These are phyloP conservation scores for Dipodascus geniculatus DNA, from an alignment of 805 yeast species.

Conservation along the genomic window DNA sequence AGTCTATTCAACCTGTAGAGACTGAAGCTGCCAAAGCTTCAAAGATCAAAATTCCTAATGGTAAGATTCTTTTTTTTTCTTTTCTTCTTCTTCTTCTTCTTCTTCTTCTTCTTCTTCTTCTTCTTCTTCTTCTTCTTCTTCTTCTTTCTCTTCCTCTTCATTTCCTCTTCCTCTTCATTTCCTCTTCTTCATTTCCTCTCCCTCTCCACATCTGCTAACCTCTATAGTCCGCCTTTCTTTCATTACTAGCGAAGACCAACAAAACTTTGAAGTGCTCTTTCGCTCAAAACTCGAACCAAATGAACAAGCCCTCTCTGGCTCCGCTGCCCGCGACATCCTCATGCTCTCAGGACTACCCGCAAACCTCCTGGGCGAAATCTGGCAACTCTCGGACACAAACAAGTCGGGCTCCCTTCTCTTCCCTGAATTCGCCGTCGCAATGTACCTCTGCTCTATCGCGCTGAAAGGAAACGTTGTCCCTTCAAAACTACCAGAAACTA, in stretches of 20 bases:
- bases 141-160: too few relatives aligned
- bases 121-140: not conserved
- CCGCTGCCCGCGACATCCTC: slow-evolving; percentile 66
- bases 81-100: too few relatives aligned
- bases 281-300: slow-evolving; percentile 57
- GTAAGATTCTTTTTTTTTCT: slow-evolving; percentile 7
- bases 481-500: slow-evolving; percentile 51
- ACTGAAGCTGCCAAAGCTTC: slow-evolving; percentile 18
- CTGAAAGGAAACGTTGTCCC: slow-evolving; percentile 75
- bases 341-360: slow-evolving; percentile 72
- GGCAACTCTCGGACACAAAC: slow-evolving; percentile 86
- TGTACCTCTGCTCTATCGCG: slow-evolving; percentile 72
- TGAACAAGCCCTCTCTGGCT: slow-evolving; percentile 43
- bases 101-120: not conserved
- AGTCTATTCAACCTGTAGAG: slow-evolving; percentile 32
- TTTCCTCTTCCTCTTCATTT: too few relatives aligned
- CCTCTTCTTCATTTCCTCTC: too few relatives aligned
- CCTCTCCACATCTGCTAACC: not conserved
- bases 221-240: slow-evolving; percentile 60
- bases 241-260: slow-evolving; percentile 75
- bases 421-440: slow-evolving; percentile 89
- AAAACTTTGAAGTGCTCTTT: slow-evolving; percentile 74
- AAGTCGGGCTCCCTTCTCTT: slow-evolving; percentile 76
- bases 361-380: slow-evolving; percentile 65
- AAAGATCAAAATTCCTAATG: slow-evolving; percentile 19